phyloP scores from a whole-genome alignment of 2,329 filamentous ascomycete species.

The Pseudogymnoascus sp. region DNA sequence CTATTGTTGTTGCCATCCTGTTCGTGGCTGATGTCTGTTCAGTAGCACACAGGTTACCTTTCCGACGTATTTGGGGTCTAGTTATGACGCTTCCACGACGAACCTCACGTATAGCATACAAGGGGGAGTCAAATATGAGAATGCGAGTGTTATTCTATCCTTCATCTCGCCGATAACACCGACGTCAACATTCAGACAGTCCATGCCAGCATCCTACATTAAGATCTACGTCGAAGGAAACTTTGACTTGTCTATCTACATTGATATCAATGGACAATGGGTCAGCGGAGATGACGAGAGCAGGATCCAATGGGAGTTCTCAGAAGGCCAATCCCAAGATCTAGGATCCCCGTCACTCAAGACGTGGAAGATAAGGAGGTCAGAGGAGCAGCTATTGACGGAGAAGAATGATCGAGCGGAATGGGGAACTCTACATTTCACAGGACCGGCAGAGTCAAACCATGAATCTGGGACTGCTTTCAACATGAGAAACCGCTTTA shows the following conservation, averaged over 20 bases:
- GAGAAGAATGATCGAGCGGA: slow-evolving; percentile 69
- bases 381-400: slow-evolving; percentile 61
- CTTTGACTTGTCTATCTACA: slow-evolving; percentile 56
- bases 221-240: slow-evolving; percentile 61
- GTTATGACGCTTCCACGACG: slow-evolving; percentile 63
- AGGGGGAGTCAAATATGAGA: slow-evolving; percentile 19
- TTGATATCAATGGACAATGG: slow-evolving; percentile 71
- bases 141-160: slow-evolving; percentile 51
- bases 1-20: background rate
- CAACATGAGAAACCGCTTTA: slow-evolving; percentile 60
- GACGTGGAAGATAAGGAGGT: slow-evolving; percentile 57
- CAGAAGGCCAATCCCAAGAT: slow-evolving; percentile 35
- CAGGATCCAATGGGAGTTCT: slow-evolving; percentile 62
- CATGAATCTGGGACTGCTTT: slow-evolving; percentile 67
- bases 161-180: slow-evolving; percentile 37
- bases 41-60: slow-evolving; percentile 49
- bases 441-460: slow-evolving; percentile 57
- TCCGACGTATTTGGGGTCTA: slow-evolving; percentile 51
- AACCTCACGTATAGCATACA: slow-evolving; percentile 58
- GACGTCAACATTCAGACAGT: slow-evolving; percentile 26
- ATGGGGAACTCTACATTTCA: slow-evolving; percentile 77
- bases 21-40: background rate
- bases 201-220: slow-evolving; percentile 66
- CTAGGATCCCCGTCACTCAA: slow-evolving; percentile 41
- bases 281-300: slow-evolving; percentile 67